These are phyloP conservation scores for Pyrenula massariospora DNA, from an alignment of 495 filamentous ascomycete species.

Conservation along the genomic window DNA sequence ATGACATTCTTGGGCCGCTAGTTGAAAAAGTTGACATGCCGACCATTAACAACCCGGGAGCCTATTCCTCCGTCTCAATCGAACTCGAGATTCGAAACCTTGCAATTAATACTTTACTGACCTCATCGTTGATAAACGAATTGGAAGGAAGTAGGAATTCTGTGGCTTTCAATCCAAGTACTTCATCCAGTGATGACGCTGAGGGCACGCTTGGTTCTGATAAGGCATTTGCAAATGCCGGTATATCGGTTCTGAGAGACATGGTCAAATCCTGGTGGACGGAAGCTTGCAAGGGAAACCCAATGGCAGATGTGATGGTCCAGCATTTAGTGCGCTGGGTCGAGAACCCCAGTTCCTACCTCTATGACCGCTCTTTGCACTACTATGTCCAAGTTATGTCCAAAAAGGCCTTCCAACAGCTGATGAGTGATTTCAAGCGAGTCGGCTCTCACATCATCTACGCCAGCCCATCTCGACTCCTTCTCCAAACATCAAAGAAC, in stretches of 20 bases:
- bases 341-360: conserved; percentile 77
- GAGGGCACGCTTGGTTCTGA: conserved; percentile 71
- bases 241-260: conserved; percentile 78
- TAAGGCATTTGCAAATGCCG: conserved; percentile 84
- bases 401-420: conserved; percentile 85
- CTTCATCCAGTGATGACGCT: conserved; percentile 43
- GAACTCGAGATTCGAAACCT: conserved; percentile 90
- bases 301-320: conserved; percentile 96
- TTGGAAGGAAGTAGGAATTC: conserved; percentile 74
- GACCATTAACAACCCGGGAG: conserved; percentile 78
- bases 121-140: conserved; percentile 95
- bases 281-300: conserved; percentile 80
- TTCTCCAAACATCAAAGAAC: conserved; percentile 91
- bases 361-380: conserved; percentile 92
- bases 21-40: conserved; percentile 86
- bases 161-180: conserved; percentile 56
- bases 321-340: conserved; percentile 97
- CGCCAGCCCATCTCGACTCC: conserved; percentile 74
- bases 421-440: conserved; percentile 93
- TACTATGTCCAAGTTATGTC: conserved; percentile 99
- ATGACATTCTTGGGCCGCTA: conserved; percentile 72
- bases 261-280: conserved; percentile 99
- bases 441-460: conserved; percentile 92
- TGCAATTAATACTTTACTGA: conserved; percentile 94
- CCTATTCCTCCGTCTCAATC: conserved; percentile 94